These are phyloP conservation scores for Tuber indicum DNA, from an alignment of 495 filamentous ascomycete genomes.

Conservation along the genomic window DNA sequence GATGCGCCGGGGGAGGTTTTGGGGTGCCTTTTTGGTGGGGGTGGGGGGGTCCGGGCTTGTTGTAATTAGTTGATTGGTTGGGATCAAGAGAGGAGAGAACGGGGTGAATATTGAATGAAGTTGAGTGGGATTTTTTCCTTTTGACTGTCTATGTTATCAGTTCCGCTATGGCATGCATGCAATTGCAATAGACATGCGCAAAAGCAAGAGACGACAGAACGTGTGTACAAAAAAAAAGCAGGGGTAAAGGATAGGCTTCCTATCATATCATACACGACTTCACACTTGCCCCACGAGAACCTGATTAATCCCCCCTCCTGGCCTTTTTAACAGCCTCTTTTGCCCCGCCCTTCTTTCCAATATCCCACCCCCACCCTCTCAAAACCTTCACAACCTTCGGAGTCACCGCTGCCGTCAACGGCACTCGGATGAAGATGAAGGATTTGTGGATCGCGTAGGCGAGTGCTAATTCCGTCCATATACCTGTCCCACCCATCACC, in stretches of 20 bases:
- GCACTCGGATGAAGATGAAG: conserved; percentile 90
- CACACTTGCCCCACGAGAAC: neutral
- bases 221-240: neutral
- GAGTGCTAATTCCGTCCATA: conserved; percentile 84
- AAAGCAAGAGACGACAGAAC: neutral
- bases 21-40: neutral
- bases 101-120: neutral
- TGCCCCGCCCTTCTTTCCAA: conserved; percentile 58
- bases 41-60: neutral
- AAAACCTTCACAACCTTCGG: conserved; percentile 87
- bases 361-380: conserved; percentile 74
- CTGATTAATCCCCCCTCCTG: conserved; percentile 7
- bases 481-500: conserved; percentile 46
- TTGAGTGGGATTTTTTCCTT: neutral
- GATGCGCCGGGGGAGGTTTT: conserved; percentile 2
- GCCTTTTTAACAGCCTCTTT: conserved; percentile 22
- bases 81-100: neutral
- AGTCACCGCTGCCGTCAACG: conserved; percentile 77
- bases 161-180: neutral
- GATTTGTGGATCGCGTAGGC: conserved; percentile 98
- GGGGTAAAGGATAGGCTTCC: neutral
- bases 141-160: neutral
- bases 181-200: neutral
- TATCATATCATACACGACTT: neutral
- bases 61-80: neutral